Evolutionary conservation across 2,329 filamentous ascomycete species (phyloP).

Genomic region (Rutstroemia sp.): DNA sequence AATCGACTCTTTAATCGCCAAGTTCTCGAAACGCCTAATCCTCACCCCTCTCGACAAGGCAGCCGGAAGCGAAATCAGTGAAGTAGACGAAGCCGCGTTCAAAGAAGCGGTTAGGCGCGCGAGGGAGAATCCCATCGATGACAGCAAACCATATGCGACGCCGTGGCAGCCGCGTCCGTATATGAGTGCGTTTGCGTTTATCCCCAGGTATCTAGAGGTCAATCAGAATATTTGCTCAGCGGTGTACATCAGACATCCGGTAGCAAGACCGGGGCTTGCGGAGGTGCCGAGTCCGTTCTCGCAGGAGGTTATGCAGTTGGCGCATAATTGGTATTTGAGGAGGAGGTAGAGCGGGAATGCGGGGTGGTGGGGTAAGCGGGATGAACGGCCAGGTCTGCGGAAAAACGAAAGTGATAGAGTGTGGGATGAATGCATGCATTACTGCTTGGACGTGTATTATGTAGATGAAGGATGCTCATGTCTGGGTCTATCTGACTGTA

Average conservation of each 20-base stretch:
- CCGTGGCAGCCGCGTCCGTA: constrained; percentile 83
- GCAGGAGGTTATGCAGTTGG: constrained; percentile 63
- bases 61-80: background rate
- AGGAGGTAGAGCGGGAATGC: constrained; percentile 25
- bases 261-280: constrained; percentile 70
- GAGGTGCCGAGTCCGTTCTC: constrained; percentile 82
- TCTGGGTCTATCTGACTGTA: background rate
- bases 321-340: constrained; percentile 86
- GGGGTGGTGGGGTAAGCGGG: background rate
- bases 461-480: background rate
- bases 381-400: background rate
- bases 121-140: constrained; percentile 71
- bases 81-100: constrained; percentile 13
- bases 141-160: constrained; percentile 75
- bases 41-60: constrained; percentile 16
- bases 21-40: background rate
- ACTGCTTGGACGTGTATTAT: background rate
- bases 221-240: constrained; percentile 96
- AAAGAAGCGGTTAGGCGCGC: constrained; percentile 19
- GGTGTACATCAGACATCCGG: constrained; percentile 89
- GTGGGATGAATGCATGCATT: background rate
- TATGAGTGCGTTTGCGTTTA: constrained; percentile 90
- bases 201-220: constrained; percentile 92
- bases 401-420: background rate
- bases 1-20: background rate